Evolutionary conservation across 1,139 yeast genomes (phyloP).

Genomic region (Lodderomyces beijingensis): DNA sequence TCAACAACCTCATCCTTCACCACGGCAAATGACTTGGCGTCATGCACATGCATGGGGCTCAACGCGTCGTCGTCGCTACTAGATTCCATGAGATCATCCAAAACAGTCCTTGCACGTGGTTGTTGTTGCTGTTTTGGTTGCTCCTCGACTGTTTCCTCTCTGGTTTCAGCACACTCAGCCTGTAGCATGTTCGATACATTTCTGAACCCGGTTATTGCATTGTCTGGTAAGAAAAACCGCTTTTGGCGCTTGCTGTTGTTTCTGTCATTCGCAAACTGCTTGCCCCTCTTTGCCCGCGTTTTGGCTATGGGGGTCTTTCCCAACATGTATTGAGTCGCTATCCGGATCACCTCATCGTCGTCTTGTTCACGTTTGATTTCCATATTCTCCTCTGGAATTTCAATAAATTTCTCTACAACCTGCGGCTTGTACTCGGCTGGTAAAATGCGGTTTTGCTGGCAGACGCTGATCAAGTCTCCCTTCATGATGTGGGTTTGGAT

Average conservation of each 20-base stretch:
- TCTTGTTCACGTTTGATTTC: slow-evolving; percentile 50
- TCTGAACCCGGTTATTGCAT: slow-evolving; percentile 66
- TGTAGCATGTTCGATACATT: slow-evolving; percentile 51
- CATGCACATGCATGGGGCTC: no score
- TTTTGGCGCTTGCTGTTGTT: slow-evolving; percentile 16
- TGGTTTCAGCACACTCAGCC: no score
- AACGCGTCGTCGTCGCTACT: neutral
- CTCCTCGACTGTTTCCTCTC: neutral
- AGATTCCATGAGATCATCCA: neutral
- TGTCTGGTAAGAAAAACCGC: slow-evolving; percentile 73
- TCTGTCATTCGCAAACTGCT: slow-evolving; percentile 30
- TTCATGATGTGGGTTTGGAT: slow-evolving; percentile 64
- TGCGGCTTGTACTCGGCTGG: slow-evolving; percentile 55
- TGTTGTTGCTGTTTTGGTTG: neutral
- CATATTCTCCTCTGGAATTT: slow-evolving; percentile 65
- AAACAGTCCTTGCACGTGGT: neutral
- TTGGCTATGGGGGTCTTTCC: slow-evolving; percentile 13
- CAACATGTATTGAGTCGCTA: slow-evolving; percentile 51
- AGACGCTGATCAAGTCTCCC: slow-evolving; percentile 36
- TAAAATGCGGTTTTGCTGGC: slow-evolving; percentile 57
- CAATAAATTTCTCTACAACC: slow-evolving; percentile 54
- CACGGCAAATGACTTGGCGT: no score
- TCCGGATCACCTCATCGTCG: slow-evolving; percentile 64
- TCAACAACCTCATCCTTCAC: no score
- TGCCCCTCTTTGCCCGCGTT: slow-evolving; percentile 1